Conservation (phyloP, 2,329 filamentous ascomycete genomes). For the Aspergillus sp. region DNA sequence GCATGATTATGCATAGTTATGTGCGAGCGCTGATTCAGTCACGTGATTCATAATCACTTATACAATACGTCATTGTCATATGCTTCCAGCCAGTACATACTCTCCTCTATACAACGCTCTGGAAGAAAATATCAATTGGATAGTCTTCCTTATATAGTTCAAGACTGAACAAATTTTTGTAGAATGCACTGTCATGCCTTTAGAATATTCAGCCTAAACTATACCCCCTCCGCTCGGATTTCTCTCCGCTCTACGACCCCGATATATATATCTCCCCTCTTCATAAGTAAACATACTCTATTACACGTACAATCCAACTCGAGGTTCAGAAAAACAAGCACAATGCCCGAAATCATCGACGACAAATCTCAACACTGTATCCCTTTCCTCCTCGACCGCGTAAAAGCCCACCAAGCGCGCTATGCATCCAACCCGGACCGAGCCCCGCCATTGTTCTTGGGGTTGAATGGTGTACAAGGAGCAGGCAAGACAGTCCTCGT, state of each 20-base stretch:
- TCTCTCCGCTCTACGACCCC: not conserved
- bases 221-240: not conserved
- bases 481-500: conserved; percentile 87
- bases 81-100: too few relatives aligned
- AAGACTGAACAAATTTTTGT: not conserved
- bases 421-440: conserved; percentile 27
- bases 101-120: too few relatives aligned
- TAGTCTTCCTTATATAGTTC: not conserved
- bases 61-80: too few relatives aligned
- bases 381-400: conserved; percentile 63
- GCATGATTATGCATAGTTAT: too few relatives aligned
- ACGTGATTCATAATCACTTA: too few relatives aligned
- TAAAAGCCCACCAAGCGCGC: conserved; percentile 46
- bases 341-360: conserved; percentile 55
- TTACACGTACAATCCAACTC: not conserved
- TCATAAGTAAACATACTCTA: not conserved
- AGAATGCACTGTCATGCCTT: not conserved
- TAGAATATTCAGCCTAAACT: not conserved
- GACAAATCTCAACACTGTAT: conserved; percentile 74
- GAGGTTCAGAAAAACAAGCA: conserved; percentile 1
- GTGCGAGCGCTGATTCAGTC: too few relatives aligned
- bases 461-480: conserved; percentile 85
- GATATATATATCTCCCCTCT: not conserved
- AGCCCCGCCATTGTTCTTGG: conserved; percentile 68
- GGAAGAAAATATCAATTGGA: not conserved